Conservation (phyloP, 257 asterid species). For the Ilex asprella region DNA sequence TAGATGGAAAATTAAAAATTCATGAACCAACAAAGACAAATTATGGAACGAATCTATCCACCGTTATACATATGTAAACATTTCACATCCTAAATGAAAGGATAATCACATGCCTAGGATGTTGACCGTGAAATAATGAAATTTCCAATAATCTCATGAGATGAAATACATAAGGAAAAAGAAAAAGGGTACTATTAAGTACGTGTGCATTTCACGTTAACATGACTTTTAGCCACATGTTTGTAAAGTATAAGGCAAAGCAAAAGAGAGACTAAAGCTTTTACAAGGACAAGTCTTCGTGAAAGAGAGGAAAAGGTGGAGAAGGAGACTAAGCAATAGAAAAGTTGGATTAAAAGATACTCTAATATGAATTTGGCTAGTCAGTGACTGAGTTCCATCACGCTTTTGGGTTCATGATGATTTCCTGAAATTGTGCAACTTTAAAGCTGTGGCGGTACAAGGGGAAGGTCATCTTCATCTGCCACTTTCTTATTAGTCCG, state of each 20-base stretch:
- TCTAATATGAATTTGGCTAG: not conserved
- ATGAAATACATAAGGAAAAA: slow-evolving; percentile 2
- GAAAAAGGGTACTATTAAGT: slow-evolving; percentile 6
- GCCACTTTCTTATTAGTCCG: not conserved
- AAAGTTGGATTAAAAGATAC: slow-evolving; percentile 7
- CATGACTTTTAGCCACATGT: slow-evolving; percentile 53
- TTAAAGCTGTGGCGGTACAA: slow-evolving; percentile 28
- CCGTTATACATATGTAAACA: too few relatives aligned
- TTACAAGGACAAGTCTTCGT: slow-evolving; percentile 22
- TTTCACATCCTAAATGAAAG: not conserved
- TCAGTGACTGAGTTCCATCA: not conserved
- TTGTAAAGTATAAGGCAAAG: slow-evolving; percentile 36
- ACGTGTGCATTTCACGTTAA: slow-evolving; percentile 23
- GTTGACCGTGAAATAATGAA: not conserved
- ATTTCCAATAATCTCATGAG: slow-evolving; percentile 44
- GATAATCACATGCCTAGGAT: not conserved
- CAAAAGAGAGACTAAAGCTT: slow-evolving; percentile 17
- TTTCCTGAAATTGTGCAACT: slow-evolving; percentile 62
- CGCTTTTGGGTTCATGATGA: slow-evolving; percentile 16
- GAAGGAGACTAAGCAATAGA: not conserved
- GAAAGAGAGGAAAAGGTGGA: slow-evolving; percentile 22
- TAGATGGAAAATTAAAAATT: too few relatives aligned
- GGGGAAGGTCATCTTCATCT: slow-evolving; percentile 1
- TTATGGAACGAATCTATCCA: too few relatives aligned
- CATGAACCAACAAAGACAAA: too few relatives aligned